These are phyloP conservation scores for Aureobasidium melanogenum DNA, from an alignment of 2,329 filamentous ascomycete genomes.

Conservation along the genomic window DNA sequence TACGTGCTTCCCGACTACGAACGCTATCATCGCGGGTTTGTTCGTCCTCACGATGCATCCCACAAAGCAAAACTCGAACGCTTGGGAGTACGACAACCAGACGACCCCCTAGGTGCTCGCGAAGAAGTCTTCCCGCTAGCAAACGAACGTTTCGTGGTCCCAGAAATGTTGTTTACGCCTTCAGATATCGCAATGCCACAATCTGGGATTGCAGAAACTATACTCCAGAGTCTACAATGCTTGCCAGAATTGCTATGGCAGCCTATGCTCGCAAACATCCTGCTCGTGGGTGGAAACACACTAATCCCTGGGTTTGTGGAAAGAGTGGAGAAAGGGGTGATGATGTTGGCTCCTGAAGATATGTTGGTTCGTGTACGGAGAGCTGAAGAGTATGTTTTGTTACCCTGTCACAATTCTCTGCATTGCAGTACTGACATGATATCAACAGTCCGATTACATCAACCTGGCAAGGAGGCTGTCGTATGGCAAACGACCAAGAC, in stretches of 20 bases:
- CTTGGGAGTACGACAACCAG: slow-evolving; percentile 31
- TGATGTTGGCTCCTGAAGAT: slow-evolving; percentile 46
- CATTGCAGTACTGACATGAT: not conserved
- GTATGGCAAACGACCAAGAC: slow-evolving; percentile 60
- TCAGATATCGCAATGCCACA: slow-evolving; percentile 77
- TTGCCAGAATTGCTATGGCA: slow-evolving; percentile 79
- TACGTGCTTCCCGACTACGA: slow-evolving; percentile 84
- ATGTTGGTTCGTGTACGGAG: slow-evolving; percentile 67
- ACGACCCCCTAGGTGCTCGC: slow-evolving; percentile 24
- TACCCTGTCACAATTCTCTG: not conserved
- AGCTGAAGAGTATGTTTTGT: slow-evolving; percentile 43
- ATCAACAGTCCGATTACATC: slow-evolving; percentile 54
- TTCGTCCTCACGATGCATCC: slow-evolving; percentile 68
- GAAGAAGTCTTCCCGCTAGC: slow-evolving; percentile 82
- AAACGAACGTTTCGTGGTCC: slow-evolving; percentile 85
- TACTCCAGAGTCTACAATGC: slow-evolving; percentile 65
- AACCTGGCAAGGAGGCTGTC: slow-evolving; percentile 79
- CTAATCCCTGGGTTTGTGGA: slow-evolving; percentile 73
- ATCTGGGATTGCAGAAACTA: slow-evolving; percentile 71
- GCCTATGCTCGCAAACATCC: slow-evolving; percentile 72
- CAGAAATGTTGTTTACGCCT: slow-evolving; percentile 82
- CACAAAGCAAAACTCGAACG: slow-evolving; percentile 46
- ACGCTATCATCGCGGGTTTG: slow-evolving; percentile 53
- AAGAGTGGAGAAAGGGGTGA: slow-evolving; percentile 44
- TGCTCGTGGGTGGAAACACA: slow-evolving; percentile 81